These are phyloP conservation scores for Nothophytophthora sp. DNA, from an alignment of 352 stramenopile species.

Conservation along the genomic window DNA sequence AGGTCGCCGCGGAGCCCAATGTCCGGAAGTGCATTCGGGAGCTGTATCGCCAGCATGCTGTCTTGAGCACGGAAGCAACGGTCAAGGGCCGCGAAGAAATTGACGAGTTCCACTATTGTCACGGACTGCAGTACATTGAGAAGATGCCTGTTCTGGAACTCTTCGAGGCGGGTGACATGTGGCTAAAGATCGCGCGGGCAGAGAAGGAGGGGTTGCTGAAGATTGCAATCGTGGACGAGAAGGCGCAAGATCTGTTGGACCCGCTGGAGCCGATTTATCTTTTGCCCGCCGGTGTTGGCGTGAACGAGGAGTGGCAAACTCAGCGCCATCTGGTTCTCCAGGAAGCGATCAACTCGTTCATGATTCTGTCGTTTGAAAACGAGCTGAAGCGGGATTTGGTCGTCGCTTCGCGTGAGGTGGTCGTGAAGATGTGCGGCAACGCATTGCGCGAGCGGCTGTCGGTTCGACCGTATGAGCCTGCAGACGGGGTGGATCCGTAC, in stretches of 20 bases:
- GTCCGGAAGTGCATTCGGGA: slow-evolving; percentile 84
- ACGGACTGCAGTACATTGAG: slow-evolving; percentile 86
- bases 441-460: slow-evolving; percentile 66
- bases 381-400: slow-evolving; percentile 83
- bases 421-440: slow-evolving; percentile 77
- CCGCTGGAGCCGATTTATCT: slow-evolving; percentile 79
- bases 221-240: slow-evolving; percentile 79
- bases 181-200: slow-evolving; percentile 71
- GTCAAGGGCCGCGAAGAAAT: slow-evolving; percentile 85
- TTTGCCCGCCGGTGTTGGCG: slow-evolving; percentile 40
- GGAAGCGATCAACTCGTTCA: slow-evolving; percentile 82
- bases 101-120: slow-evolving; percentile 88
- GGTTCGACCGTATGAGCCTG: slow-evolving; percentile 78
- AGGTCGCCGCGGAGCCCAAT: slow-evolving; percentile 84
- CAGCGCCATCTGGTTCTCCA: slow-evolving; percentile 84
- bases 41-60: slow-evolving; percentile 78
- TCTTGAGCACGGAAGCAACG: slow-evolving; percentile 78
- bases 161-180: slow-evolving; percentile 74
- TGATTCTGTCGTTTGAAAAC: slow-evolving; percentile 87
- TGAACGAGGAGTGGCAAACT: slow-evolving; percentile 85
- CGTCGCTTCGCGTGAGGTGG: slow-evolving; percentile 63
- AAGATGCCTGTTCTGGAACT: slow-evolving; percentile 85
- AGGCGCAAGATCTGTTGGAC: slow-evolving; percentile 81
- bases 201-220: slow-evolving; percentile 87
- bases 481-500: slow-evolving; percentile 75